Conservation (phyloP, 768 basidiomycete species). For the Psilocybe sp. region DNA sequence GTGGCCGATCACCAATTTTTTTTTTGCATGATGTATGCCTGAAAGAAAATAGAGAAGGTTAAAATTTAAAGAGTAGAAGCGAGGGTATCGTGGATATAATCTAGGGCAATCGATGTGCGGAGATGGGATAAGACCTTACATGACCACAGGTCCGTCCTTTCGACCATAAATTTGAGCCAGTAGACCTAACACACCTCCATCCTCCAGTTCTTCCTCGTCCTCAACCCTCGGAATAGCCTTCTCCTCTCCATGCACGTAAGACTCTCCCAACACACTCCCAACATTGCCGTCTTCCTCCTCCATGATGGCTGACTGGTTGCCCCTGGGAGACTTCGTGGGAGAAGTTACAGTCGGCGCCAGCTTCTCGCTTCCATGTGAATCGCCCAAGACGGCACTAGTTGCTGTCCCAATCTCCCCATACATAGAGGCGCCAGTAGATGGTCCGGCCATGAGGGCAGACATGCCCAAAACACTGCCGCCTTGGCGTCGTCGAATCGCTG, state of each 20-base stretch:
- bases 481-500: conserved; percentile 44
- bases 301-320: background rate
- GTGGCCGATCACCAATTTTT: too few species aligned
- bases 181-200: conserved; percentile 82
- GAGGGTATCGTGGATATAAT: too few species aligned
- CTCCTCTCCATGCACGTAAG: conserved; percentile 75
- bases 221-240: conserved; percentile 20
- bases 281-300: conserved; percentile 47
- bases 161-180: conserved; percentile 82
- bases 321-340: too few species aligned
- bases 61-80: too few species aligned
- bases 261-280: conserved; percentile 62
- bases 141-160: conserved; percentile 47
- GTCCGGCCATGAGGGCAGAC: conserved; percentile 40
- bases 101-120: background rate
- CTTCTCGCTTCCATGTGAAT: conserved; percentile 49
- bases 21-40: too few species aligned
- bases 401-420: conserved; percentile 55
- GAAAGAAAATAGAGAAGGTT: too few species aligned
- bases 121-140: conserved; percentile 12
- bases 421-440: conserved; percentile 35
- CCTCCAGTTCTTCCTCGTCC: conserved; percentile 65
- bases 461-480: conserved; percentile 43
- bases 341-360: background rate
- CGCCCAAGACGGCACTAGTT: conserved; percentile 71